Evolutionary conservation across 2,329 filamentous ascomycete species (phyloP), one percentile per base, ranked within the genome.

Genomic region (Gaeumannomyces tritici): DNA sequence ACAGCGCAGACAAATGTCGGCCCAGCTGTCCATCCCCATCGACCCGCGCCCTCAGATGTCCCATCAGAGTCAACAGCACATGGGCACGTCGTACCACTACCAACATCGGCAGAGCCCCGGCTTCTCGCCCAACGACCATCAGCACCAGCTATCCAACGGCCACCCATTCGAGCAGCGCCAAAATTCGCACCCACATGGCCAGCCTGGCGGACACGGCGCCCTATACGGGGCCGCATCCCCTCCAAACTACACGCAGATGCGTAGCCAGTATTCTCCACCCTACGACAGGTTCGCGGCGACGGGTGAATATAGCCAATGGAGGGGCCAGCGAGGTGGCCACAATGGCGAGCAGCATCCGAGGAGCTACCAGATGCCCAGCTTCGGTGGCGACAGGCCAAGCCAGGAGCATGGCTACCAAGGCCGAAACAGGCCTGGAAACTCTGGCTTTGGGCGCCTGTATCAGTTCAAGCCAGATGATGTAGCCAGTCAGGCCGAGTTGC

Each of bases 1-100:
- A 1, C 83, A 87, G 67, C 78, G 85, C 59, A 80, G 85, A 27
- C 83, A 87, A 67, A 84, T 86, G 82, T 85, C 79, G 62, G 78
- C 83, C 5, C 81, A 87, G 65, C 68, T 86, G 24, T 79, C 82
- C 0, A 80, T 87, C 57, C 78, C 83, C 5, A 77, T 87, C 61
- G 81, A 85, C 64, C 71, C 77, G 15, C 77, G 77, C 62, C 69
- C 73, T 24, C 72, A 74, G 21, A 67, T 69, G 61, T 64, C 69
- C 24, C 66, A 70, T 21, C 63, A 72, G 56, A 68, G 69, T 28
- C 70, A 71, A 31, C 65, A 70, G 18, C 70, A 73, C 64, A 68
- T 68, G 21, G 42, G 42, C 24, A n/a, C n/a, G 29, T 21, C 54
- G 24, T 51, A 61, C 51, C 60, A 55, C 57, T 28, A 57, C 56